A percentile compares a stretch with the other conserved stretches of the same genome.
phyloP scores from a whole-genome alignment of 192 early-diverging fungal genomes.

The Coemansia sp. region DNA sequence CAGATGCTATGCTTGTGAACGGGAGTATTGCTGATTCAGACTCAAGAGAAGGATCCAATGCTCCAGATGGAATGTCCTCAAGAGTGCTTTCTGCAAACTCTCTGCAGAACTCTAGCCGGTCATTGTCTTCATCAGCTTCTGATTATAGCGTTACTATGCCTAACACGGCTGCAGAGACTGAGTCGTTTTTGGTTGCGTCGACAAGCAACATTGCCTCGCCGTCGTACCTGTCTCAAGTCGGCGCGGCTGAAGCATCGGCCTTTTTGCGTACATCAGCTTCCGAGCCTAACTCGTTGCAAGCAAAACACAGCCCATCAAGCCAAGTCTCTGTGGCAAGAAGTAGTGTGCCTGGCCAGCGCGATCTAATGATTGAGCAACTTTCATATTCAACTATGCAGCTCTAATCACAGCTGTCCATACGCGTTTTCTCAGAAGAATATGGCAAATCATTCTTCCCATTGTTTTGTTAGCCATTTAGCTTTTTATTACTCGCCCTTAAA shows the following conservation, averaged over 20 bases:
- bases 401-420: not conserved
- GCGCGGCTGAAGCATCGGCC: not conserved
- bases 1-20: not conserved
- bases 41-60: not conserved
- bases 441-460: not conserved
- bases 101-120: not conserved
- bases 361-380: conserved; percentile 46
- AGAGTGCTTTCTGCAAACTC: not conserved
- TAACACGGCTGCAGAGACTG: not conserved
- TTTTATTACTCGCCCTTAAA: not conserved
- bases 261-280: conserved; percentile 11
- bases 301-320: conserved; percentile 8
- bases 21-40: not conserved
- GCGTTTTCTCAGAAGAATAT: not conserved
- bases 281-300: conserved; percentile 9
- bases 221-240: not conserved
- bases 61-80: not conserved
- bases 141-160: conserved; percentile 1
- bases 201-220: conserved; percentile 6
- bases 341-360: conserved; percentile 33
- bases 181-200: conserved; percentile 17
- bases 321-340: conserved; percentile 39
- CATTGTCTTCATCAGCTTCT: not conserved
- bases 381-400: conserved; percentile 16
- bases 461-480: not conserved